Percentiles rank a stretch among this genome's conserved stretches.
These are phyloP conservation scores for Scenedesmus sp. DNA, from an alignment of 163 green algal genomes.

Conservation along the genomic window DNA sequence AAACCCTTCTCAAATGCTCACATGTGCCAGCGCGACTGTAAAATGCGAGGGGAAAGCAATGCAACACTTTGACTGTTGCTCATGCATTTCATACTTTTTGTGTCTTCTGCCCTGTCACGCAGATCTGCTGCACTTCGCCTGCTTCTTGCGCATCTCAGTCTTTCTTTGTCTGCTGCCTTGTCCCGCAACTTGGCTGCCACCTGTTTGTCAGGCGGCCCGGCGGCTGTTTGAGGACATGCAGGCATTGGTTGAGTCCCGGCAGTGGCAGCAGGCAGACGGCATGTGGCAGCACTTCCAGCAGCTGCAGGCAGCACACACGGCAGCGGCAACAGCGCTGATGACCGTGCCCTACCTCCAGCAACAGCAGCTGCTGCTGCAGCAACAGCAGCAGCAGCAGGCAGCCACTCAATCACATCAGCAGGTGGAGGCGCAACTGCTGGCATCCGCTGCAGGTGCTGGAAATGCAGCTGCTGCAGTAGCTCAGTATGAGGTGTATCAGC, in stretches of 20 bases:
- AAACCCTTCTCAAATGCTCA: background rate
- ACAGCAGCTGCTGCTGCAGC: background rate
- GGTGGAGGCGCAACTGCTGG: slow-evolving; percentile 10
- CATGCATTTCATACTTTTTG: too few relatives aligned
- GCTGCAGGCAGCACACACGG: background rate
- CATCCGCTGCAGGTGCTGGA: background rate
- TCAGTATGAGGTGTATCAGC: background rate
- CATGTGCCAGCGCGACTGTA: too few relatives aligned
- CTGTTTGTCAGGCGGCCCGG: background rate
- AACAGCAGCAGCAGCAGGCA: slow-evolving; percentile 34
- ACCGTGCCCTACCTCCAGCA: background rate
- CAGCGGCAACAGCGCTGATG: background rate
- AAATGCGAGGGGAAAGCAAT: background rate
- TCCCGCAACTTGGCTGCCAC: background rate
- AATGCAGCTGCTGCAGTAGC: background rate
- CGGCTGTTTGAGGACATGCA: slow-evolving; percentile 28
- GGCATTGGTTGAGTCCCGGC: background rate
- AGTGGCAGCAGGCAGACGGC: background rate
- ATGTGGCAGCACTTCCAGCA: background rate
- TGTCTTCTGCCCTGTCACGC: too few relatives aligned
- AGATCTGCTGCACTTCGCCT: too few relatives aligned
- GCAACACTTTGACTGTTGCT: too few relatives aligned
- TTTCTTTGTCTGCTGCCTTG: background rate
- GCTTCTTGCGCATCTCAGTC: background rate
- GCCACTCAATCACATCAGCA: slow-evolving; percentile 8